Base-by-base conservation (phyloP, 441 rosid genomes). In the Adansonia rubrostipa region DNA sequence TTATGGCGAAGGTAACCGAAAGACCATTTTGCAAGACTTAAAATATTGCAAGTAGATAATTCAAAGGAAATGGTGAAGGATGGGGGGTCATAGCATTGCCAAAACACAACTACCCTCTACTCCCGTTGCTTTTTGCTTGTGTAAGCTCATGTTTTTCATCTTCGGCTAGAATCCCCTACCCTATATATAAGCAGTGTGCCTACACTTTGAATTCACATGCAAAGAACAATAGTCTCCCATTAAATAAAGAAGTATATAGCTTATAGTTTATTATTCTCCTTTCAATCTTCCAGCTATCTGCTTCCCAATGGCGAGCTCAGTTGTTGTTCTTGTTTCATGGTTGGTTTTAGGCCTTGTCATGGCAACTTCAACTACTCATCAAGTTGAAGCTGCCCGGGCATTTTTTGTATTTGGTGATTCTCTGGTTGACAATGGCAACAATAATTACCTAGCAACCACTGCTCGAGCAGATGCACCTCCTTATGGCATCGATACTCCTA, bases 381-480 rank as follows among this genome's bases (percentile, higher is more conserved):
- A 47, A 51, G 82, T 60, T 4, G 82, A 85, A 2, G 86, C 87
- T 3, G 77, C 82, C 68, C 82, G 91, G 19, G 91, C 91, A 20
- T 89, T 91, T 82, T 89, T 87, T 24, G 94, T 91, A 48, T 91
- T 91, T 19, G 94, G 94, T 1, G 94, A 89, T 83, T 91, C 94
- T 0, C 86, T 91, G 0, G 94, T 91, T 45, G 94, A 91, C 65
- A 89, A 85, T 66, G 94, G 94, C 80, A 91, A 91, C 87, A 91
- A 91, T 80, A 91, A 91, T 74, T 91, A 77, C 79, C 77, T 91
- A 6, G 83, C 82, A 24, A 91, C 91, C 60, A 85, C 89, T 3
- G 94, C 94, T 14, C 82, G 94, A 44, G 94, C 94, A 0, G 94
- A 91, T 64, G 7, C 84, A 0, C 90, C 87, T 0, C 94, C 92